These are phyloP conservation scores for Acephala macrosclerotiorum DNA, from an alignment of 2,329 filamentous ascomycete species.

Conservation along the genomic window DNA sequence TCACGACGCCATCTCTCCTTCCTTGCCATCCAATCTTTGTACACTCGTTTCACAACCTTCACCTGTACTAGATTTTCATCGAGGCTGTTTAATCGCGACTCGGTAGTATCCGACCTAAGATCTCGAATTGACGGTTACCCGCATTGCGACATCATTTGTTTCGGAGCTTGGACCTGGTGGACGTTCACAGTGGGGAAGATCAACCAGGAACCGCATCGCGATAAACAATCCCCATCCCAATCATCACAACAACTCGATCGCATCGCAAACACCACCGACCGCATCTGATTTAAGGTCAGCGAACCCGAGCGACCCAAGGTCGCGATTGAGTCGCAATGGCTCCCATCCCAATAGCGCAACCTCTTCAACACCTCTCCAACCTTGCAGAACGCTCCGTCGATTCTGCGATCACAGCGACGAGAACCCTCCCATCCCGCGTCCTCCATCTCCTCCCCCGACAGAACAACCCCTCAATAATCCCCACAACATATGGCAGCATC, in stretches of 20 bases:
- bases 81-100: background rate
- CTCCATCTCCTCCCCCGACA: constrained; percentile 8
- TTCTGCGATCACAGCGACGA: constrained; percentile 19
- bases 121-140: constrained; percentile 5
- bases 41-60: background rate
- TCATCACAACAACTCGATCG: constrained; percentile 15
- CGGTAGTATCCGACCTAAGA: background rate
- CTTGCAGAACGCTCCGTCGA: constrained; percentile 13
- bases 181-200: constrained; percentile 11
- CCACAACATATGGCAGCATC: constrained; percentile 64
- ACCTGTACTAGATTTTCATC: background rate
- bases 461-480: constrained; percentile 53
- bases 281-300: background rate
- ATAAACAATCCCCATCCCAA: constrained; percentile 16
- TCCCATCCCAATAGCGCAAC: constrained; percentile 25
- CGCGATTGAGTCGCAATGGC: constrained; percentile 29
- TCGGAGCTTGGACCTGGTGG: constrained; percentile 23
- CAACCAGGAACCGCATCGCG: constrained; percentile 8
- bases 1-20: background rate
- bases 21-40: background rate
- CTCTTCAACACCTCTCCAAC: constrained; percentile 3
- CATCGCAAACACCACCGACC: background rate
- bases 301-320: constrained; percentile 3
- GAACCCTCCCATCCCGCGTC: constrained; percentile 2
- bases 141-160: constrained; percentile 1